Percentiles rank a stretch among this genome's conserved stretches.
Conservation (phyloP, 1,284 basidiomycete species). For the Vanrija sp. region DNA sequence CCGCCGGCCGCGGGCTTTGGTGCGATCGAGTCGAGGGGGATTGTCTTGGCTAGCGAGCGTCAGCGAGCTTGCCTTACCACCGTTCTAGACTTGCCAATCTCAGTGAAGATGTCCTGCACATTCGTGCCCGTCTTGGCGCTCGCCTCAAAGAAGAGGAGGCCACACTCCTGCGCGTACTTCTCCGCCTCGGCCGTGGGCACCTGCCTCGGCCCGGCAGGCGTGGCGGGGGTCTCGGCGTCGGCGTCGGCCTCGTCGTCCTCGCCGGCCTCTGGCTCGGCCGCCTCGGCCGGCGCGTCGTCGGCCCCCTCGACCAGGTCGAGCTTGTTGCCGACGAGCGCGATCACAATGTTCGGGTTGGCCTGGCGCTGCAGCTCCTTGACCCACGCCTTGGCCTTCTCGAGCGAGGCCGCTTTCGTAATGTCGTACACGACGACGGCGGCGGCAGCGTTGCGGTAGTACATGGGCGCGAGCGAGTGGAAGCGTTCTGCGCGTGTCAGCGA, state of each 20-base stretch:
- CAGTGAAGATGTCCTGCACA: slow-evolving; percentile 94
- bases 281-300: slow-evolving; percentile 41
- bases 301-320: slow-evolving; percentile 80
- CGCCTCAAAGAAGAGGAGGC: slow-evolving; percentile 94
- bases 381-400: slow-evolving; percentile 99
- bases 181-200: slow-evolving; percentile 91
- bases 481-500: slow-evolving; percentile 21
- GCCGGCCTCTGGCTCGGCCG: slow-evolving; percentile 60
- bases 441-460: slow-evolving; percentile 98
- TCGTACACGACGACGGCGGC: slow-evolving; percentile 96
- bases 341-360: slow-evolving; percentile 98
- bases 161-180: slow-evolving; percentile 89
- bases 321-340: slow-evolving; percentile 93
- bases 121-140: slow-evolving; percentile 97
- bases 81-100: slow-evolving; percentile 86
- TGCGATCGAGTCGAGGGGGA: slow-evolving; percentile 89
- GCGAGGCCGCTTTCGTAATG: slow-evolving; percentile 75
- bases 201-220: slow-evolving; percentile 62
- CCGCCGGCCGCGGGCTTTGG: slow-evolving; percentile 60
- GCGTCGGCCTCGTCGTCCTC: slow-evolving; percentile 35
- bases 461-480: slow-evolving; percentile 59
- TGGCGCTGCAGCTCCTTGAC: slow-evolving; percentile 99
- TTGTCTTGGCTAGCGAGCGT: slow-evolving; percentile 74
- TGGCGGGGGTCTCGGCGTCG: slow-evolving; percentile 20
- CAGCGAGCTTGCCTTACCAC: too few relatives aligned